Percentiles rank a stretch among this genome's conserved stretches.
These are phyloP conservation scores for Trametes maxima DNA, from an alignment of 768 basidiomycete species.

Conservation along the genomic window DNA sequence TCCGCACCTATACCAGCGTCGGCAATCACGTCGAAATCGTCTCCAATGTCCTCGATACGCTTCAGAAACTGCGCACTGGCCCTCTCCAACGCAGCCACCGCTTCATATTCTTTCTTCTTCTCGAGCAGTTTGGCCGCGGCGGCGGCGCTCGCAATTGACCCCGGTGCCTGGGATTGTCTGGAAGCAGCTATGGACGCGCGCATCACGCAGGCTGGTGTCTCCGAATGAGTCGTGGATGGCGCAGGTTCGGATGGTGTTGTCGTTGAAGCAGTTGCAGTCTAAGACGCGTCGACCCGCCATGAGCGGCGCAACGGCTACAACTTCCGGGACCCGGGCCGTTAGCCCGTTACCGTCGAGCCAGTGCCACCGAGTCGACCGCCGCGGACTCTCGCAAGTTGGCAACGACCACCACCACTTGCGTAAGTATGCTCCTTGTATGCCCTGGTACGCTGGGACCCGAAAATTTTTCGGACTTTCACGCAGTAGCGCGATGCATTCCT, in stretches of 20 bases:
- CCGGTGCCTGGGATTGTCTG: slow-evolving; percentile 50
- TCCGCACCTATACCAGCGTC: slow-evolving; percentile 67
- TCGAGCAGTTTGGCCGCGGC: slow-evolving; percentile 61
- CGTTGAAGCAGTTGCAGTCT: background rate
- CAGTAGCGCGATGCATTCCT: no score
- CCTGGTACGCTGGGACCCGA: no score
- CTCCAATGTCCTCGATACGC: slow-evolving; percentile 66
- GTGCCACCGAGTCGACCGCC: no score
- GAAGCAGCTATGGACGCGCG: slow-evolving; percentile 58
- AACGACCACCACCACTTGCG: no score
- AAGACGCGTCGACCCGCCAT: background rate
- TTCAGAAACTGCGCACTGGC: slow-evolving; percentile 64
- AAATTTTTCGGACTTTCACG: no score
- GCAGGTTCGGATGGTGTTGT: no score
- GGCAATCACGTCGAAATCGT: slow-evolving; percentile 78
- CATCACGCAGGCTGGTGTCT: slow-evolving; percentile 35
- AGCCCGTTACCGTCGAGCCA: no score
- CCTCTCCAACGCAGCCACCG: slow-evolving; percentile 69
- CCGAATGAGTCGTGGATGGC: background rate
- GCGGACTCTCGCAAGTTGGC: no score
- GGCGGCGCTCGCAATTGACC: slow-evolving; percentile 48
- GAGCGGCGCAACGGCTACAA: no score
- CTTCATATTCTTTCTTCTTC: slow-evolving; percentile 83
- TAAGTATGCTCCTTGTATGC: no score
- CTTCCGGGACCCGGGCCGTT: no score